These are phyloP conservation scores for Neoascochyta sp. DNA, from an alignment of 2,329 filamentous ascomycete species.

Conservation along the genomic window DNA sequence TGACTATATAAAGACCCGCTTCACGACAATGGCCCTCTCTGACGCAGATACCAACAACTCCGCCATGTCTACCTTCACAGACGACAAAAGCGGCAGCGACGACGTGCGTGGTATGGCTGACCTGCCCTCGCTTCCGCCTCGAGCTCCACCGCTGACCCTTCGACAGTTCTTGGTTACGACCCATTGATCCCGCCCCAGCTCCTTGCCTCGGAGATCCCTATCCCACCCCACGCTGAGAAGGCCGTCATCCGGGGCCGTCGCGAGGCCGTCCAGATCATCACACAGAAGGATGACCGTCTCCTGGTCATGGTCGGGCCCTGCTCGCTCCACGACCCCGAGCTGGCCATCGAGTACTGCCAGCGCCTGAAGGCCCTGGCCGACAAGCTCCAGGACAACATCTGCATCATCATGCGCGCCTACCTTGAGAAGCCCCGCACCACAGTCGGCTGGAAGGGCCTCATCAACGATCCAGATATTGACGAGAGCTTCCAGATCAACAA, in stretches of 20 bases:
- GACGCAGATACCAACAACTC: constrained; percentile 11
- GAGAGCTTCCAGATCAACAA: constrained; percentile 99
- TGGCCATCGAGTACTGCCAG: constrained; percentile 82
- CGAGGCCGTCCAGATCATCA: constrained; percentile 70
- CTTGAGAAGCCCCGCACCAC: constrained; percentile 98
- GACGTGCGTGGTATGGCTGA: constrained; percentile 52
- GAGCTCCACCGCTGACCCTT: constrained; percentile 11
- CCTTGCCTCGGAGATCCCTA: constrained; percentile 79
- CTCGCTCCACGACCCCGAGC: constrained; percentile 90
- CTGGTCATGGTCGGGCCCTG: constrained; percentile 94
- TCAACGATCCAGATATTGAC: constrained; percentile 98
- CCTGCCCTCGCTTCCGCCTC: neutral
- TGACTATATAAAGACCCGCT: constrained; percentile 15
- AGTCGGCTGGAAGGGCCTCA: constrained; percentile 97
- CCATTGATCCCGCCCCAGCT: constrained; percentile 86
- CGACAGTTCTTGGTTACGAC: constrained; percentile 83
- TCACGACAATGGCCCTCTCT: constrained; percentile 13
- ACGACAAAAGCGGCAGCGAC: constrained; percentile 41
- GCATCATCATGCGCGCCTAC: constrained; percentile 97
- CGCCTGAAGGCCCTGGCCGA: constrained; percentile 73
- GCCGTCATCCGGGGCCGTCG: constrained; percentile 69
- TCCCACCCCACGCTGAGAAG: constrained; percentile 56
- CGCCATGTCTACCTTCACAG: constrained; percentile 27
- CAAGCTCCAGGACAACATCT: constrained; percentile 77
- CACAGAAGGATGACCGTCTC: constrained; percentile 77